Conservation (phyloP, 768 basidiomycete species). For the Mycena albidolilacea region DNA sequence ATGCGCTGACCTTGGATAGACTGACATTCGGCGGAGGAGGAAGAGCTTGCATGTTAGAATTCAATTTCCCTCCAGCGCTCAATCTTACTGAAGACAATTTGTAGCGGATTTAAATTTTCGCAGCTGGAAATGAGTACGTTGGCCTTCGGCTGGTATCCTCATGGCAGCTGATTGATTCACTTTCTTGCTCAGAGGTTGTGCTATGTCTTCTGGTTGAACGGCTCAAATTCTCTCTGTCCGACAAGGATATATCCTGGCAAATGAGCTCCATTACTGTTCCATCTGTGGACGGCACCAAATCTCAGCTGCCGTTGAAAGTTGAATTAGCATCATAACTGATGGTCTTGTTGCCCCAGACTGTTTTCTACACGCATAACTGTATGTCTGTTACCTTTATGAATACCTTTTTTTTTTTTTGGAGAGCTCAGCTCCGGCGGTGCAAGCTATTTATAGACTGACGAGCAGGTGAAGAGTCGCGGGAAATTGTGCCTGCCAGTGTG, state of each 20-base stretch:
- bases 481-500: neutral
- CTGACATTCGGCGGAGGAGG: conserved; percentile 54
- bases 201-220: conserved; percentile 45
- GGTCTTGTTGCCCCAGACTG: too few relatives aligned
- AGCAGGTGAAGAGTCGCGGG: neutral
- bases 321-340: conserved; percentile 13
- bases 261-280: conserved; percentile 47
- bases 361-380: too few relatives aligned
- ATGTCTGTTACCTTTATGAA: too few relatives aligned
- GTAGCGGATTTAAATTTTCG: conserved; percentile 57
- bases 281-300: conserved; percentile 30
- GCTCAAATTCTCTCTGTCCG: conserved; percentile 47
- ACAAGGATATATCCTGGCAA: conserved; percentile 51
- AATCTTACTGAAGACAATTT: neutral
- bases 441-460: conserved; percentile 4
- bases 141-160: neutral
- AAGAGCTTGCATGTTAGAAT: conserved; percentile 53
- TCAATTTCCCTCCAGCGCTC: neutral
- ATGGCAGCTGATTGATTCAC: neutral
- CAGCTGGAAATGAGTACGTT: conserved; percentile 41
- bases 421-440: too few relatives aligned
- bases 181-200: conserved; percentile 47
- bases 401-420: too few relatives aligned
- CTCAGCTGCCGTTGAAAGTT: conserved; percentile 37
- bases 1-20: conserved; percentile 37